A percentile compares a stretch with the other conserved stretches of the same genome.
Conservation (phyloP, 225 moss, liverwort and hornwort genomes). For the Pseudoscleropodium purum region DNA sequence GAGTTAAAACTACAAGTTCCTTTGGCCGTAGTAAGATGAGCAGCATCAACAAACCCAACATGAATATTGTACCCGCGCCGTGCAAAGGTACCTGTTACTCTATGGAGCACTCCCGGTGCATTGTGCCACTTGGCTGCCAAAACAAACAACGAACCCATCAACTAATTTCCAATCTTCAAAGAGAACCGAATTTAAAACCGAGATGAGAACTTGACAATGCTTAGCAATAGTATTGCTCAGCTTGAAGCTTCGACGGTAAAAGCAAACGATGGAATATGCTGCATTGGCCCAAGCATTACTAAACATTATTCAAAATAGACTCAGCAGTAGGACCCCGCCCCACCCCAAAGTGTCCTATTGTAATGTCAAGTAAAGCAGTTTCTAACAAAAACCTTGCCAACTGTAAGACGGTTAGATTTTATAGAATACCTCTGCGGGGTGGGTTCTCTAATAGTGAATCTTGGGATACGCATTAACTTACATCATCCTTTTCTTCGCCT, state of each 20-base stretch:
- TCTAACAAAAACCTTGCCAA: not conserved
- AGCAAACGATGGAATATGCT: not conserved
- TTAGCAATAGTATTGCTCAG: not conserved
- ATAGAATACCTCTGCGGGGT: not conserved
- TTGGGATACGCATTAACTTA: not conserved
- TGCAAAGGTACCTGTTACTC: not conserved
- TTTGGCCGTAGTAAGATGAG: not conserved
- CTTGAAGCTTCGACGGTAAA: not conserved
- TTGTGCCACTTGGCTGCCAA: constrained; percentile 53
- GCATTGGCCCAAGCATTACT: not conserved
- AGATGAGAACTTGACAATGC: not conserved
- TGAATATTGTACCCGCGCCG: constrained; percentile 47
- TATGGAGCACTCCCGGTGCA: not conserved
- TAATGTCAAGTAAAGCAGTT: not conserved
- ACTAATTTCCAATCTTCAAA: not conserved
- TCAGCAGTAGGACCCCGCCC: not conserved
- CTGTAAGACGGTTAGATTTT: not conserved
- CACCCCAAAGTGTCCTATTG: not conserved
- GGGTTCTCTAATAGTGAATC: not conserved
- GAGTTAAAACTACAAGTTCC: not conserved
- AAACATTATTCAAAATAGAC: not conserved
- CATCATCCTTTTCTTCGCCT: not conserved
- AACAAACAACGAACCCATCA: not conserved
- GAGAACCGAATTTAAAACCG: not conserved
- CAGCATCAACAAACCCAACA: constrained; percentile 19